phyloP scores from a whole-genome alignment of 2,329 filamentous ascomycete species.

The Lasiodiplodia sp. region DNA sequence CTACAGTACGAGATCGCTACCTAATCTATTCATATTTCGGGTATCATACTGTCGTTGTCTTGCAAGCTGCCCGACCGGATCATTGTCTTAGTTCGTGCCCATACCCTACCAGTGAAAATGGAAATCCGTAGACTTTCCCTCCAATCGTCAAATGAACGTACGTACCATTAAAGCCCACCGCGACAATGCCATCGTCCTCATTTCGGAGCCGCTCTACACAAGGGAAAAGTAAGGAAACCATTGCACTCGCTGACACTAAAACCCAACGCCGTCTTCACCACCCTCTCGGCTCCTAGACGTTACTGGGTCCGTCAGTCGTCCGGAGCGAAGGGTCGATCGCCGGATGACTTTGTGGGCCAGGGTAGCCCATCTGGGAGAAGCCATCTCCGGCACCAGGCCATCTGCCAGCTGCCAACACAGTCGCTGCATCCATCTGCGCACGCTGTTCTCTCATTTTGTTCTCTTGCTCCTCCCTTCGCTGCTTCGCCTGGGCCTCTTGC shows the following conservation, averaged over 20 bases:
- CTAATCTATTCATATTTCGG: conserved; percentile 29
- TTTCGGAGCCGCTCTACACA: neutral
- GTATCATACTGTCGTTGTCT: conserved; percentile 29
- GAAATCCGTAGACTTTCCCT: conserved; percentile 3
- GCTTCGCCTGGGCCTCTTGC: conserved; percentile 29
- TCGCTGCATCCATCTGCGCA: conserved; percentile 28
- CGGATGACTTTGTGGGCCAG: conserved; percentile 8
- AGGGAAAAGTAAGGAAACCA: neutral
- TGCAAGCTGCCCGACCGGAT: conserved; percentile 16
- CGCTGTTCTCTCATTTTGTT: conserved; percentile 19
- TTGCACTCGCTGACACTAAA: neutral
- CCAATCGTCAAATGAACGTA: conserved; percentile 10
- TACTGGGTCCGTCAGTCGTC: conserved; percentile 7
- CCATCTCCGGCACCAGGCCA: conserved; percentile 18
- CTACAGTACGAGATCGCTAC: conserved; percentile 19
- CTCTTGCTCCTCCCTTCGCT: conserved; percentile 28
- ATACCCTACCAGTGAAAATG: neutral
- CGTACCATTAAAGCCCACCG: conserved; percentile 18
- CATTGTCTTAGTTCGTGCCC: neutral
- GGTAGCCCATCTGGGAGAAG: conserved; percentile 19
- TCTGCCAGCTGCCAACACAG: conserved; percentile 24
- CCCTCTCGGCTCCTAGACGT: neutral
- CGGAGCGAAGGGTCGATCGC: conserved; percentile 27
- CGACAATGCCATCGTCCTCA: neutral
- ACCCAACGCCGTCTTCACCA: conserved; percentile 1